Evolutionary conservation across 192 early-diverging fungal species (phyloP), one percentile per base, ranked within the genome.

Genomic region (Coemansia sp.): DNA sequence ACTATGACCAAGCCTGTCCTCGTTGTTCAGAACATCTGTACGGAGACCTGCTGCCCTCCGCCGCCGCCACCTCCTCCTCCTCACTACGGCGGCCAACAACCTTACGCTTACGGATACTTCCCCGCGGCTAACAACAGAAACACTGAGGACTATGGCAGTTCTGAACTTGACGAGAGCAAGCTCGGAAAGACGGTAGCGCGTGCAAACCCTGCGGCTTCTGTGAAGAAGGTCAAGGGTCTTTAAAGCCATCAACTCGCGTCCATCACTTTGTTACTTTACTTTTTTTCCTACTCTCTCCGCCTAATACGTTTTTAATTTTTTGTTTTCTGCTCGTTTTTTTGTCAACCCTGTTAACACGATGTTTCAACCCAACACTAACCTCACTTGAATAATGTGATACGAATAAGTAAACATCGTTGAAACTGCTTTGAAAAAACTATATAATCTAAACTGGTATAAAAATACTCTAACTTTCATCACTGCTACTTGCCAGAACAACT

Each of bases 21-120:
- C 2, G 79, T 81, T 15, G 79, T 81, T 9, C 79, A 81, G 64
- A 81, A 81, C 16, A 70, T 81, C 47, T 81, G 79, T 60, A 81
- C 79, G 0, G 79, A 81, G 0, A 38, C 60, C 13, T 65, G 57
- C 37, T 54, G 50, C 13, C 53, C 66, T 23, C 44, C 65, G 13
- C 72, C 72, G 13, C 72, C 72, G 6, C 65, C 63, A 32, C 72
- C 72, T 0, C 65, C 66, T 0, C 65, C 72, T 8, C 69, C 69
- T 1, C 26, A 59, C 32, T 59, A 59, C 39, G 39, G 39, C 6
- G 57, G 39, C 16, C 32, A 38, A 0, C 56, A 67, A 7, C 68
- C 64, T 2, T 40, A 58, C 6, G 26, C 56, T 23, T 69, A 72
- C 56, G 63, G 49, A 32, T 39, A 57, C 23, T 42, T 37, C 12